A percentile compares a stretch with the other conserved stretches of the same genome.
These are phyloP conservation scores for Penicillium sumatraense DNA, from an alignment of 2,329 filamentous ascomycete species.

Conservation along the genomic window DNA sequence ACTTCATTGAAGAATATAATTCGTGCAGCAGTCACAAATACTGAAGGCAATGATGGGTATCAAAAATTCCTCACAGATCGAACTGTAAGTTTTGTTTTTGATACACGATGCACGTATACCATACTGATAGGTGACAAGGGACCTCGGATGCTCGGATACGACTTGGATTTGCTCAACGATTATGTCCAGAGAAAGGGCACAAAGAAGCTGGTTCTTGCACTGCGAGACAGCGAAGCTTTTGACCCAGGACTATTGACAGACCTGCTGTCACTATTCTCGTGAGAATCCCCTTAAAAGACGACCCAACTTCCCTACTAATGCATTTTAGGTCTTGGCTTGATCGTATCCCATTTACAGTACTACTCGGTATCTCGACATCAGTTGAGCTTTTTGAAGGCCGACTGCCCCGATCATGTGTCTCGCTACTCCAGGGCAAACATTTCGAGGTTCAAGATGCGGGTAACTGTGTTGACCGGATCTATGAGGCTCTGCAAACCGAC, in stretches of 20 bases:
- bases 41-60: conserved; percentile 44
- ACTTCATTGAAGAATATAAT: conserved; percentile 53
- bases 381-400: conserved; percentile 65
- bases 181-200: conserved; percentile 44
- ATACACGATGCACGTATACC: not conserved
- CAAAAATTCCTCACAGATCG: conserved; percentile 44
- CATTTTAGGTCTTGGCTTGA: conserved; percentile 61
- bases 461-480: conserved; percentile 50
- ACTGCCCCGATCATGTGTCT: conserved; percentile 57
- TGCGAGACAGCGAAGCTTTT: conserved; percentile 54
- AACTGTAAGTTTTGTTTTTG: conserved; percentile 36
- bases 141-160: conserved; percentile 49
- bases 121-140: conserved; percentile 34
- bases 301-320: conserved; percentile 25
- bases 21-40: conserved; percentile 44
- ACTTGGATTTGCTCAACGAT: conserved; percentile 51
- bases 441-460: conserved; percentile 59
- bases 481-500: conserved; percentile 42
- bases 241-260: conserved; percentile 50
- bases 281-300: conserved; percentile 19
- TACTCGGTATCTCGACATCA: conserved; percentile 67
- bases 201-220: conserved; percentile 47
- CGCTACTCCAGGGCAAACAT: conserved; percentile 57
- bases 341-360: conserved; percentile 63
- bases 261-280: conserved; percentile 54